Evolutionary conservation across 2,329 filamentous ascomycete species (phyloP).

Genomic region (Furcasterigmium sp.): DNA sequence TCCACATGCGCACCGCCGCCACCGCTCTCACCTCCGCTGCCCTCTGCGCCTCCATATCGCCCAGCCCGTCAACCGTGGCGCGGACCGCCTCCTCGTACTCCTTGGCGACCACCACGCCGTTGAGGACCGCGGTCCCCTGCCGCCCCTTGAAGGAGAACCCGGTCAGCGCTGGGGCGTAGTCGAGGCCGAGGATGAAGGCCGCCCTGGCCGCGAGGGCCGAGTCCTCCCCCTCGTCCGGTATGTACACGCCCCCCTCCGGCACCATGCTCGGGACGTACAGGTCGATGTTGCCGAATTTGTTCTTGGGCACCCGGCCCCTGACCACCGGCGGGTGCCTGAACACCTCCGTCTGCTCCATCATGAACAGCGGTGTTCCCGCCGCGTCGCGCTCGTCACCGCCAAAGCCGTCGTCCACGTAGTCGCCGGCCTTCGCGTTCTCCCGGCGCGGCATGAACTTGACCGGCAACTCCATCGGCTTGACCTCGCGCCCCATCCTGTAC

Average conservation of each 20-base stretch:
- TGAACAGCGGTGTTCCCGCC: conserved; percentile 54
- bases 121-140: conserved; percentile 77
- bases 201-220: conserved; percentile 56
- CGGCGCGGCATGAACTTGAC: conserved; percentile 64
- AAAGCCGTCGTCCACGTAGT: conserved; percentile 32
- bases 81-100: conserved; percentile 69
- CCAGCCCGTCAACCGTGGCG: conserved; percentile 62
- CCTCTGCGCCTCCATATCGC: conserved; percentile 58
- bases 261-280: conserved; percentile 91
- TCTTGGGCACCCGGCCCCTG: conserved; percentile 74
- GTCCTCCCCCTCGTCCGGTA: conserved; percentile 38
- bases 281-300: conserved; percentile 91
- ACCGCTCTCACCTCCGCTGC: conserved; percentile 68
- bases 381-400: conserved; percentile 37
- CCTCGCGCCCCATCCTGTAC: conserved; percentile 80
- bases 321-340: conserved; percentile 75
- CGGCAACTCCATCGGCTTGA: conserved; percentile 74
- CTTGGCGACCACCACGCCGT: conserved; percentile 69
- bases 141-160: conserved; percentile 86
- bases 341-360: conserved; percentile 59
- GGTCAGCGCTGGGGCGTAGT: conserved; percentile 84
- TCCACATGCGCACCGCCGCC: conserved; percentile 61
- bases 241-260: conserved; percentile 72
- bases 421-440: conserved; percentile 21
- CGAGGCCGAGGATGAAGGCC: conserved; percentile 69